Evolutionary conservation across 2,329 filamentous ascomycete species (phyloP).

Genomic region (Arthrobotrys entomopaga): DNA sequence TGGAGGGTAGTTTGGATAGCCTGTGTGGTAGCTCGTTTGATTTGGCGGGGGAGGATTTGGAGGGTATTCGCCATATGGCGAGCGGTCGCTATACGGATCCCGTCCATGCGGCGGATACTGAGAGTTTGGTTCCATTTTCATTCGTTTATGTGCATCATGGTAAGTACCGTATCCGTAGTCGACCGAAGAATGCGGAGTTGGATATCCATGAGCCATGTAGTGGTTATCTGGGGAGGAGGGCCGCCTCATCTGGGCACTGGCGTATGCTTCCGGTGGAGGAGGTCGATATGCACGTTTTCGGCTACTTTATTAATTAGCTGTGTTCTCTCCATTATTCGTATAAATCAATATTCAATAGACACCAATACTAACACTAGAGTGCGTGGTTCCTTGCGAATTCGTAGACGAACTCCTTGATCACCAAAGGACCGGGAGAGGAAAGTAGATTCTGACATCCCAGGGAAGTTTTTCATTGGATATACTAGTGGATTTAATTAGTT

Average conservation of each 20-base stretch:
- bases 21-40: conserved; percentile 44
- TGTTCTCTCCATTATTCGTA: neutral
- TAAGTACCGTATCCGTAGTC: conserved; percentile 51
- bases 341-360: neutral
- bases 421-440: conserved; percentile 82
- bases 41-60: conserved; percentile 33
- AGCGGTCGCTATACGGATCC: conserved; percentile 51
- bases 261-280: conserved; percentile 50
- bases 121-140: conserved; percentile 46
- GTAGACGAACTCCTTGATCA: conserved; percentile 84
- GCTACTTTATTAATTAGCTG: conserved; percentile 25
- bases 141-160: conserved; percentile 47
- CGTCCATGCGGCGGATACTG: conserved; percentile 43
- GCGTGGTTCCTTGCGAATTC: conserved; percentile 83
- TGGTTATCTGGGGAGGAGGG: conserved; percentile 49
- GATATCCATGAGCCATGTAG: conserved; percentile 50
- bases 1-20: conserved; percentile 51
- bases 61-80: conserved; percentile 51
- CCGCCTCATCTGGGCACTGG: conserved; percentile 47
- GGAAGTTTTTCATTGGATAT: conserved; percentile 73
- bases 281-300: conserved; percentile 51
- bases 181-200: conserved; percentile 47
- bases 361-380: conserved; percentile 61
- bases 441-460: conserved; percentile 83
- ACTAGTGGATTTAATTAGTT: conserved; percentile 59